Base-by-base conservation (phyloP, 2,329 filamentous ascomycete genomes). In the Stagonosporopsis cucurbitacearum region DNA sequence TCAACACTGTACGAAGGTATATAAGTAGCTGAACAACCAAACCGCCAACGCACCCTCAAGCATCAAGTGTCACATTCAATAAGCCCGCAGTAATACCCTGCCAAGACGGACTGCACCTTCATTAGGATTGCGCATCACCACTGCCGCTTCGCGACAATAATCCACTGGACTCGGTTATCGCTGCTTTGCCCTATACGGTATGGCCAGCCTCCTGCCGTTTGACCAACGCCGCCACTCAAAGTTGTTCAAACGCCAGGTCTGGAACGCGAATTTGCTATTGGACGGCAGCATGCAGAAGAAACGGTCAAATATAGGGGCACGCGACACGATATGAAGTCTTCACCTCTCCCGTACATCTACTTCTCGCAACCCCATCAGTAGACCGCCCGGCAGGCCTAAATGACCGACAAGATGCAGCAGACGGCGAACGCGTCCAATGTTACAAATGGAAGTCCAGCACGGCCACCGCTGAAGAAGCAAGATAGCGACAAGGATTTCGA, bases 401-500 rank as follows among this genome's bases (percentile, higher is more conserved):
- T 62, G 59, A 53, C 60, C 26, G 62, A 65, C 42, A 65, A 66
- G 49, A 32, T 46, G 30, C 54, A 60, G 22, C 50, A 32, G n/a
- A 57, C 51, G 42, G 57, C 62, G 7, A 59, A 54, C 23, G 59
- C 58, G 13, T 62, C 65, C n/a, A 64, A 56, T 40, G 56, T 41
- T 17, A 36, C 26, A 15, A 51, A 52, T 43, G 43, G 47, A 2
- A 19, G 36, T 23, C 48, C 51, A 4, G 23, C 60, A 22, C 44
- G 33, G 36, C 58, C 61, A 9, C 43, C 51, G 15, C 15, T 64
- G 39, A 67, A 67, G 58, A 69, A 59, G 46, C 58, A 65, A 37
- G 62, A 63, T 3, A 66, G 62, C 26, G 67, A 69, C 30, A 67
- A 63, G 20, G 70, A 73, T 35, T 57, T 87, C 36, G 84, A 86